Evolutionary conservation across 345 rosid genomes (phyloP).

Genomic region (Mercurialis annua): DNA sequence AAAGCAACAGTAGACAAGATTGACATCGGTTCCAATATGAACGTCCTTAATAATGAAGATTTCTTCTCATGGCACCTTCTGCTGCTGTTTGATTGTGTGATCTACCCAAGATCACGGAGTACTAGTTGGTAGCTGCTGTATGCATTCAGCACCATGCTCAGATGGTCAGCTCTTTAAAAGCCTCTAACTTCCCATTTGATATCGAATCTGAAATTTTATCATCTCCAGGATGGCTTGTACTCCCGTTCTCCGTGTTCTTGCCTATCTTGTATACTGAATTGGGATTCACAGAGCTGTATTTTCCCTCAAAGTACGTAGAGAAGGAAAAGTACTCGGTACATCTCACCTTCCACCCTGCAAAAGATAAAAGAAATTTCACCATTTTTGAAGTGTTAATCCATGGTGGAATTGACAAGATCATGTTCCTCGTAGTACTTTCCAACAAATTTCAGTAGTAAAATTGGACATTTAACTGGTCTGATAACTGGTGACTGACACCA

Average conservation of each 20-base stretch:
- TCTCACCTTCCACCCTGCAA: constrained; percentile 80
- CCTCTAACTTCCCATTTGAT: constrained; percentile 74
- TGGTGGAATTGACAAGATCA: background rate
- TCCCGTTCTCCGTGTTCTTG: constrained; percentile 54
- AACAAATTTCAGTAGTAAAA: background rate
- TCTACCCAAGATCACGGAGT: constrained; percentile 11
- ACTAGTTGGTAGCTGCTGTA: constrained; percentile 10
- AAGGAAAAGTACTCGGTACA: constrained; percentile 68
- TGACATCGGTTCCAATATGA: background rate
- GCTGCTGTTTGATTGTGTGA: constrained; percentile 14
- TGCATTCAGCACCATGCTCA: constrained; percentile 6
- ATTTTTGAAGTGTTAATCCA: background rate
- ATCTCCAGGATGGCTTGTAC: constrained; percentile 35
- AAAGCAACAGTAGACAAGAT: constrained; percentile 8
- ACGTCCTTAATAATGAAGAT: constrained; percentile 8
- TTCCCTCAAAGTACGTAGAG: constrained; percentile 82
- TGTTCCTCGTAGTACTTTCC: background rate
- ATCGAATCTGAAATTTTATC: constrained; percentile 36
- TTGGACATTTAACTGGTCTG: background rate
- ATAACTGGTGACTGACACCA: background rate
- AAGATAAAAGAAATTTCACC: background rate
- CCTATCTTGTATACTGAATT: constrained; percentile 41
- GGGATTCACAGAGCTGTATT: constrained; percentile 50
- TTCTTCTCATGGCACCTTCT: background rate
- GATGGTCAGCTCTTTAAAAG: constrained; percentile 31